Base-by-base conservation (phyloP, 2,329 filamentous ascomycete species). In the Aspergillaceae sp. region DNA sequence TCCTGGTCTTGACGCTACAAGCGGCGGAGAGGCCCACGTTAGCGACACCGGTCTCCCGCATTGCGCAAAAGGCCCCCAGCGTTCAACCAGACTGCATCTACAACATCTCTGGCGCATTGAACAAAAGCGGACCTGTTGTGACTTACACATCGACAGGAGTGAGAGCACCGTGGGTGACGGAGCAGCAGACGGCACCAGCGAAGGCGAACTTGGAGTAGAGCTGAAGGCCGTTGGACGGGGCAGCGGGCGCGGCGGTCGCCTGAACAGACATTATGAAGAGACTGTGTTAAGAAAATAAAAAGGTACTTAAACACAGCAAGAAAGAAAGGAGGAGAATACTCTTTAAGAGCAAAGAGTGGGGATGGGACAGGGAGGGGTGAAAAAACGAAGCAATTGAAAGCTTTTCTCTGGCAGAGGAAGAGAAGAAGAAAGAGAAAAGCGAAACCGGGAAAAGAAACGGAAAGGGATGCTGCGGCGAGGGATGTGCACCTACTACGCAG, bases 81-180 rank as follows among this genome's bases (percentile, higher is more conserved):
- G 19, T 19, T 36, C 26, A n/a, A n/a, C 26, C 26, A 36, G 34
- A 5, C 6, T 36, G 4, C 5, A 5, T 4, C 34, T 5, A 5
- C 8, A 11, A 1, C 4, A 19, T 36, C 4, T 36, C n/a, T 11
- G 3, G 4, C 26, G 26, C 26, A 11, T 36, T 36, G 34, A n/a
- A 19, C 37, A 48, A 46, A 53, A 62, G 35, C 19, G 19, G 19
- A 19, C 19, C 19, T 19, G 19, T 19, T 11, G 40, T 47, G 51
- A 87, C 91, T 74, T 92, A 97, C 91, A 98, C 92, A 86, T 98
- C 92, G 73, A 98, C 89, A 67, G 92, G 92, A 60, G 92, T 98
- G 64, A 97, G 83, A 66, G 80, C 86, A 73, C 91, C 92, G 82
- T 98, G 92, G 68, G 92, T 98, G 75, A 97, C 77, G 62, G 90